phyloP scores from a whole-genome alignment of 2,329 filamentous ascomycete genomes.

The Ophiostoma angusticollis region DNA sequence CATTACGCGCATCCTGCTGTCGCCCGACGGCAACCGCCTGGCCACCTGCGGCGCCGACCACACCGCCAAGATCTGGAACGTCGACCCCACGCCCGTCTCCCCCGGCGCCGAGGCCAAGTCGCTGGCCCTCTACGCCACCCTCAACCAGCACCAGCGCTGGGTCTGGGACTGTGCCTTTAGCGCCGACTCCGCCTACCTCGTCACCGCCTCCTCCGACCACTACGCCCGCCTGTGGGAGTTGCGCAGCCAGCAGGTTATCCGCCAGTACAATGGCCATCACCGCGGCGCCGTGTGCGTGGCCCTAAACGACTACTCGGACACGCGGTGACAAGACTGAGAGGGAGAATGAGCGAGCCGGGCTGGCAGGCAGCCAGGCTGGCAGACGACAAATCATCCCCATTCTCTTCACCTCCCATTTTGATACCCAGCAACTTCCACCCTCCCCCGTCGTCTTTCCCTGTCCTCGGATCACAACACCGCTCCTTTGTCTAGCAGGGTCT shows the following conservation, averaged over 20 bases:
- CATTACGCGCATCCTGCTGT: slow-evolving; percentile 82
- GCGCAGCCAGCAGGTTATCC: slow-evolving; percentile 72
- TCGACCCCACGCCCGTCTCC: slow-evolving; percentile 49
- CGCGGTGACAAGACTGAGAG: slow-evolving; percentile 26
- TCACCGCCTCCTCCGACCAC: slow-evolving; percentile 87
- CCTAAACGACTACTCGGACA: slow-evolving; percentile 69
- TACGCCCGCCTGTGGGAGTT: slow-evolving; percentile 90
- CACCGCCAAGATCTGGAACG: slow-evolving; percentile 90
- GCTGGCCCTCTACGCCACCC: slow-evolving; percentile 73
- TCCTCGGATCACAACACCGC: neutral
- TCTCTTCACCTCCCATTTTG: neutral
- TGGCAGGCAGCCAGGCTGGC: no score
- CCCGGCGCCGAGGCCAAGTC: slow-evolving; percentile 36
- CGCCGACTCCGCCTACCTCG: slow-evolving; percentile 82
- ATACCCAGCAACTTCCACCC: neutral
- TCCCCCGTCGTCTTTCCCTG: neutral
- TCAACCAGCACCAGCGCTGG: slow-evolving; percentile 87
- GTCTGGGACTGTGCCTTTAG: slow-evolving; percentile 97
- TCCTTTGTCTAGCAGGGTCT: no score
- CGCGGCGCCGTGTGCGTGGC: slow-evolving; percentile 85
- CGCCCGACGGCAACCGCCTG: slow-evolving; percentile 85
- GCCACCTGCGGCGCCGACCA: slow-evolving; percentile 91
- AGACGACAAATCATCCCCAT: no score
- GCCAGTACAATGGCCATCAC: slow-evolving; percentile 92
- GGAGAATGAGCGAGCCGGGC: no score